Conservation (phyloP, 441 rosid genomes). For the Mallotus repandus region DNA sequence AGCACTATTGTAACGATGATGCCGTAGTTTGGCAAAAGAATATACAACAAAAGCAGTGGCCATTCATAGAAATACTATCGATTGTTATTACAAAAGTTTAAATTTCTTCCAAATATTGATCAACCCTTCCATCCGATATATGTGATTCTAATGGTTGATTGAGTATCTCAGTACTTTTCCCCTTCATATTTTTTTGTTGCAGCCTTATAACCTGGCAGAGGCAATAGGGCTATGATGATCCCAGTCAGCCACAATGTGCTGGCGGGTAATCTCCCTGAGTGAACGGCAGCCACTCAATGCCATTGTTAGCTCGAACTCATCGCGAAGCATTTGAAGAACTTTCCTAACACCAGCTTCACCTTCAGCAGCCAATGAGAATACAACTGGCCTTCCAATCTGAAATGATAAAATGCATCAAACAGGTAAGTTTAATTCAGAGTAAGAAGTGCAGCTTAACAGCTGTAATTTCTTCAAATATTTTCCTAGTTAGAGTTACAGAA, state of each 20-base stretch:
- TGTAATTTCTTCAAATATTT: neutral
- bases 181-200: neutral
- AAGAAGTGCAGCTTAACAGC: neutral
- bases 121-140: conserved; percentile 15
- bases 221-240: conserved; percentile 44
- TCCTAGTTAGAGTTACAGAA: neutral
- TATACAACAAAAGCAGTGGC: conserved; percentile 17
- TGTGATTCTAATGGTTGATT: conserved; percentile 4
- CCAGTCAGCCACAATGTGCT: conserved; percentile 71
- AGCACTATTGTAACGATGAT: neutral
- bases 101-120: conserved; percentile 12
- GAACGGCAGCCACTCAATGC: conserved; percentile 87
- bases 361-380: conserved; percentile 77
- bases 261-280: conserved; percentile 68
- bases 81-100: conserved; percentile 9
- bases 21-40: neutral
- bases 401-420: neutral
- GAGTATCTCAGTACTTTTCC: neutral
- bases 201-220: conserved; percentile 48
- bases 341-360: conserved; percentile 85
- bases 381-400: conserved; percentile 93
- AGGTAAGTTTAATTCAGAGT: neutral
- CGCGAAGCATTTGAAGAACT: conserved; percentile 72
- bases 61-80: conserved; percentile 15
- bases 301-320: conserved; percentile 93